Evolutionary conservation across 2,329 filamentous ascomycete genomes (phyloP).

Genomic region (Cryphonectria carpinicola): DNA sequence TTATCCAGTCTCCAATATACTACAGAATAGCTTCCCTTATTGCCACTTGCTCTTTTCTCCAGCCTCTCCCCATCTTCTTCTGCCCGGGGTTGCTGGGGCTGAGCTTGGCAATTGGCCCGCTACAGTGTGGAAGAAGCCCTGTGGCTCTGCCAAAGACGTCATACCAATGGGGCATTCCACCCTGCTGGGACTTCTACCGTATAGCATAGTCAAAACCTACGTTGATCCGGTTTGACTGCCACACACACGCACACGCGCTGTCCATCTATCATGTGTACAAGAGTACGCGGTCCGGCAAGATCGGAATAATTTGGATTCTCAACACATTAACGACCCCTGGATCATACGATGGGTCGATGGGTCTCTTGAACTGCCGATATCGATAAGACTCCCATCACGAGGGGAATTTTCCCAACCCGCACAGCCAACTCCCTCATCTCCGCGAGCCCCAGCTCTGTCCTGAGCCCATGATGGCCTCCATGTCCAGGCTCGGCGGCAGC

Average conservation of each 20-base stretch:
- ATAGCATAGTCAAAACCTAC: too few species aligned
- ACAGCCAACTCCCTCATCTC: constrained; percentile 1
- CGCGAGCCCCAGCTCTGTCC: constrained; percentile 13
- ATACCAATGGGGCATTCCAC: background rate
- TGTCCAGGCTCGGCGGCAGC: constrained; percentile 29
- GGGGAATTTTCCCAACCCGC: constrained; percentile 9
- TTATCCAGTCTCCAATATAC: too few species aligned
- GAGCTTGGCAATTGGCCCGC: background rate
- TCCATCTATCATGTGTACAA: background rate
- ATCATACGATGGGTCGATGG: constrained; percentile 29
- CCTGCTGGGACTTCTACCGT: background rate
- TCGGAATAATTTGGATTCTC: constrained; percentile 7
- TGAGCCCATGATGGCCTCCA: constrained; percentile 27
- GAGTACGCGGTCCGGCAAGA: background rate
- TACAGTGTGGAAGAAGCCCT: background rate
- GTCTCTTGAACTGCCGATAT: constrained; percentile 23
- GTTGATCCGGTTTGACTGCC: background rate
- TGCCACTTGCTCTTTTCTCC: too few species aligned
- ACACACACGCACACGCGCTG: background rate
- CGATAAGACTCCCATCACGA: constrained; percentile 28
- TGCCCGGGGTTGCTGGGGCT: background rate
- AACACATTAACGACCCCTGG: constrained; percentile 17
- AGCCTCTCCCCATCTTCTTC: background rate
- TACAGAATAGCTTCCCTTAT: too few species aligned
- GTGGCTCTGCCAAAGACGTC: constrained; percentile 1